Evolutionary conservation across 164 flowering plant genomes (phyloP).

Genomic region (Annona cherimola): DNA sequence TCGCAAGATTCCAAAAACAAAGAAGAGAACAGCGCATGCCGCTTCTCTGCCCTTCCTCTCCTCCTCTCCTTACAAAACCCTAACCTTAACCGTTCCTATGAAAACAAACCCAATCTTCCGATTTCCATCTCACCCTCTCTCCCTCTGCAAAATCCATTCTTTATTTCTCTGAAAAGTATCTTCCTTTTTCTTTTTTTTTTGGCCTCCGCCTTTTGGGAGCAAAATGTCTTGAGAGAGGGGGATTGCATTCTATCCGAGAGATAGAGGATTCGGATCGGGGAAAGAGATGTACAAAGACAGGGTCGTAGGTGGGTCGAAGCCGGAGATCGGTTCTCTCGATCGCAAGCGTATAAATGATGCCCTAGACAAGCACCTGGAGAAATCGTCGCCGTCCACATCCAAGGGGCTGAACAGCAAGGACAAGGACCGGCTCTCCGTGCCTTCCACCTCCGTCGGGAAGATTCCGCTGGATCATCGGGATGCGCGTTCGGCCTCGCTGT

Average conservation of each 20-base stretch:
- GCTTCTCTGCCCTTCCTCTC: background rate
- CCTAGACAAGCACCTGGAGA: constrained; percentile 65
- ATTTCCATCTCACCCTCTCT: background rate
- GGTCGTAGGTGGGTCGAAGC: constrained; percentile 30
- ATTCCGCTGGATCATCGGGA: constrained; percentile 35
- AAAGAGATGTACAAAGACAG: constrained; percentile 45
- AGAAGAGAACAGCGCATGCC: background rate
- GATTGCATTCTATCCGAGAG: constrained; percentile 2
- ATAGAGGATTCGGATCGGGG: background rate
- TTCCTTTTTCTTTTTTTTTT: background rate
- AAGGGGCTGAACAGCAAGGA: constrained; percentile 36
- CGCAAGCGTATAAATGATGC: constrained; percentile 73
- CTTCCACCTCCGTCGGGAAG: constrained; percentile 29
- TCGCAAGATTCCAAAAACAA: background rate
- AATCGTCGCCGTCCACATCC: constrained; percentile 71
- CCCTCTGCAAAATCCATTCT: background rate
- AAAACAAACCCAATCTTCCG: background rate
- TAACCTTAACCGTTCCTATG: background rate
- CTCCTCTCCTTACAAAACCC: background rate
- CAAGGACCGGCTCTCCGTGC: constrained; percentile 33
- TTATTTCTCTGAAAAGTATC: background rate
- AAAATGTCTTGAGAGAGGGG: constrained; percentile 3
- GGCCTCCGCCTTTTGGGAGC: background rate
- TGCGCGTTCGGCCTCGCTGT: constrained; percentile 31
- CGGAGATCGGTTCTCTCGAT: constrained; percentile 32